Base-by-base conservation (phyloP, 169 alveolate species). In the Plasmodium billcollinsi region DNA sequence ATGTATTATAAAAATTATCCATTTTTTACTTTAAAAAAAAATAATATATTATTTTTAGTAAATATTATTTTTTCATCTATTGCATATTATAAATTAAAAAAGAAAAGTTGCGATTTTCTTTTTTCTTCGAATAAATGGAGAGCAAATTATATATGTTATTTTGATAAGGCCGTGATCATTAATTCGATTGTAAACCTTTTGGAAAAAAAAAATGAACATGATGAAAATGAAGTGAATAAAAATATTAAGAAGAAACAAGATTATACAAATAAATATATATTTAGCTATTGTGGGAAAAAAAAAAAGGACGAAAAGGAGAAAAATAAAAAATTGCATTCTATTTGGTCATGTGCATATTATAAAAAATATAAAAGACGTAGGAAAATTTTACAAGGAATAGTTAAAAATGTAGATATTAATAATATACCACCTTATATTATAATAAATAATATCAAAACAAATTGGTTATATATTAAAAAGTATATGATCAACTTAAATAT, bases 401-500 rank as follows among this genome's bases (percentile, higher is more conserved):
- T 78, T 66, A 78, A 63, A 15, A 52, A 21, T 39, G 26, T 78
- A 29, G 78, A 78, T 58, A 56, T 56, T 14, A 78, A 39, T 43
- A 50, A 61, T 62, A 78, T 78, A 58, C 89, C 43, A 29, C 80
- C 89, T 45, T 78, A 29, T 43, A 66, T 70, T 59, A 52, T 78
- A 50, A 66, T 78, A 50, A 66, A 45, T 78, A 78, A 56, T 45
- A 66, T 78, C 5, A 78, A 78, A 50, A 21, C 66, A 14, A 43
- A 78, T 43, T 78, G 89, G 89, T n/a, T 20, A 65, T 66, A 78
- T 39, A 65, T 78, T 59, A 78, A 66, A 66, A 78, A 54, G 14
- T 66, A 50, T 12, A 50, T 78, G 78, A 66, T 63, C 2, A 12
- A 21, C 9, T 63, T 71, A 49, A 49, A 70, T 43, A 78, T 78